phyloP scores from a whole-genome alignment of 1,284 basidiomycete species.

The Trametes sp. region DNA sequence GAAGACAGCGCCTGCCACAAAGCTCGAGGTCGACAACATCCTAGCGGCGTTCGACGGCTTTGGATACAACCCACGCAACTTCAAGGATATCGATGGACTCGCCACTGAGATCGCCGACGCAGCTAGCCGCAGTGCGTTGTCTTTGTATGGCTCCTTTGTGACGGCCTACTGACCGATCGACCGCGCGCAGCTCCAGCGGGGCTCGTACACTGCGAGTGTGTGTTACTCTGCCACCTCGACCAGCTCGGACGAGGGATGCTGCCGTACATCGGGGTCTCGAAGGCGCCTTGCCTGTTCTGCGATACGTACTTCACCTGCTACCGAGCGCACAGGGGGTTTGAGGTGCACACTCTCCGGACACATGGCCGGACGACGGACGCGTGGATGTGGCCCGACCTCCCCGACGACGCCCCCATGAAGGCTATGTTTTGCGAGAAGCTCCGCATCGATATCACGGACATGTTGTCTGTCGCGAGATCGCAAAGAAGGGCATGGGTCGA shows the following conservation, averaged over 20 bases:
- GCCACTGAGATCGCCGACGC: background rate
- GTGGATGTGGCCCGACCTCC: conserved; percentile 1
- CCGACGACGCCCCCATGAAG: background rate
- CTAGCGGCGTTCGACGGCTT: background rate
- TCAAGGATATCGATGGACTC: background rate
- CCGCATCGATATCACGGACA: background rate
- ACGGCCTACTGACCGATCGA: background rate
- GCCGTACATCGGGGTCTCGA: conserved; percentile 1
- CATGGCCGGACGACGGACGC: background rate
- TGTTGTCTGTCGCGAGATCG: too few species aligned
- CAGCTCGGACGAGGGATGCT: background rate
- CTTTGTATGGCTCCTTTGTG: background rate
- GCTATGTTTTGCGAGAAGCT: background rate
- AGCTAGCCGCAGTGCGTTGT: background rate
- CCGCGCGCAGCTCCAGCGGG: background rate
- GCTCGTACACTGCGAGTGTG: background rate
- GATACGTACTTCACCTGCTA: background rate
- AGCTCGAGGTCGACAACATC: background rate
- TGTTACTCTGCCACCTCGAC: background rate
- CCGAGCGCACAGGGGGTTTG: background rate
- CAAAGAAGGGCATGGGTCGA: too few species aligned
- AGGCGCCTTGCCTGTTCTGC: background rate
- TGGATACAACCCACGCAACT: background rate
- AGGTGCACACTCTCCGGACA: background rate
- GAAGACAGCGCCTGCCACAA: background rate